phyloP scores from a whole-genome alignment of 164 flowering plant species.

The Dillenia suffruticosa region DNA sequence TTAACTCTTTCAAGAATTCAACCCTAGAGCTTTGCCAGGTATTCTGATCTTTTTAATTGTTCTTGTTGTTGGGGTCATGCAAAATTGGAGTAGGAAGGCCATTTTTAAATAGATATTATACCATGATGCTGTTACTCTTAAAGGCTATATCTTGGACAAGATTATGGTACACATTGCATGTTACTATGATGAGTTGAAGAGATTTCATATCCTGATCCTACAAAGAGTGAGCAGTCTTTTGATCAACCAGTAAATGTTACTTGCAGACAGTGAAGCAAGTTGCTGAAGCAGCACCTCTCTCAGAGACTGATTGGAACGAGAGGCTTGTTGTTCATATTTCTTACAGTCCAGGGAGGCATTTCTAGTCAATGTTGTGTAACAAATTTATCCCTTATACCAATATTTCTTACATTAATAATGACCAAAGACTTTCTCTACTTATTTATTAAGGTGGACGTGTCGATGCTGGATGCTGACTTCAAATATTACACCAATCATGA shows the following conservation, averaged over 20 bases:
- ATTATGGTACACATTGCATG: no score
- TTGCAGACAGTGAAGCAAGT: constrained; percentile 72
- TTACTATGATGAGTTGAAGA: no score
- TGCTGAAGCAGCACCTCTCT: constrained; percentile 53
- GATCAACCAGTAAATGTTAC: not conserved
- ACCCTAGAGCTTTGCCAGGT: constrained; percentile 73
- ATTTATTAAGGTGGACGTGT: constrained; percentile 70
- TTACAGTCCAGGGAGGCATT: constrained; percentile 81
- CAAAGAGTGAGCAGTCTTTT: no score
- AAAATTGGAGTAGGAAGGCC: no score
- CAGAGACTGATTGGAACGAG: constrained; percentile 40
- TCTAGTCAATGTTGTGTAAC: not conserved
- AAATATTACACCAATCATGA: constrained; percentile 58
- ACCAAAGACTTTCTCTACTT: not conserved
- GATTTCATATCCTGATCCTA: no score
- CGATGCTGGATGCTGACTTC: constrained; percentile 58
- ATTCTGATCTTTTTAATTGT: not conserved
- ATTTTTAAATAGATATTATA: not conserved
- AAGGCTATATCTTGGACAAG: no score
- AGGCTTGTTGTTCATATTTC: constrained; percentile 74
- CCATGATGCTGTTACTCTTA: no score
- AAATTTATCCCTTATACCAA: not conserved
- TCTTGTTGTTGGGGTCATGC: not conserved
- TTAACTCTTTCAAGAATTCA: constrained; percentile 61
- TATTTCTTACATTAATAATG: not conserved